phyloP scores from a whole-genome alignment of 176 grass and related monocot genomes.

The Carex kokanica region DNA sequence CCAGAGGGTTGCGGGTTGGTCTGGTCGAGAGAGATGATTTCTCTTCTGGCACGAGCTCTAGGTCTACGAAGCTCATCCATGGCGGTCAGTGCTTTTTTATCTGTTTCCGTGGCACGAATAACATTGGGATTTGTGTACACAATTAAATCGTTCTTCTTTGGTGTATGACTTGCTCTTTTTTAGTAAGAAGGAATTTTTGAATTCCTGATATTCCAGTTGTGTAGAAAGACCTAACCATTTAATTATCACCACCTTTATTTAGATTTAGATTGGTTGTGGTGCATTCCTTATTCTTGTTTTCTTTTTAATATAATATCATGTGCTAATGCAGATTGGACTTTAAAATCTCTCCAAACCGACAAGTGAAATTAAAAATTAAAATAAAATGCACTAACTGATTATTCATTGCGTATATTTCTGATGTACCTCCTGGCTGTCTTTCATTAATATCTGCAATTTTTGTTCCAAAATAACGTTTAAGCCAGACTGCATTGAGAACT shows the following conservation, averaged over 20 bases:
- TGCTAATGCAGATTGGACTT: neutral
- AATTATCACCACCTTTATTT: neutral
- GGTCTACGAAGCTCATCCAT: constrained; percentile 93
- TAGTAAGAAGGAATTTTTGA: neutral
- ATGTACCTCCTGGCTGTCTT: neutral
- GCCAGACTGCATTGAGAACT: neutral
- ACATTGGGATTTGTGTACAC: too few species aligned
- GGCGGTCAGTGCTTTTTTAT: constrained; percentile 45
- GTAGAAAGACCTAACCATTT: neutral
- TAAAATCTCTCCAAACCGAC: neutral
- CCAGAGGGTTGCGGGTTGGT: constrained; percentile 81
- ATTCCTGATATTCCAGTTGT: too few species aligned
- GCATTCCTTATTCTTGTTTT: neutral
- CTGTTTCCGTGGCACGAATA: neutral
- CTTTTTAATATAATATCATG: neutral
- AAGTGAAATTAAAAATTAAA: neutral
- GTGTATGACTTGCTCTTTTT: neutral
- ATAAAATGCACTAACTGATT: neutral
- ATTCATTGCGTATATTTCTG: neutral
- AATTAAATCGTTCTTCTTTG: neutral
- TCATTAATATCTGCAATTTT: neutral
- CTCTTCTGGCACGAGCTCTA: constrained; percentile 87
- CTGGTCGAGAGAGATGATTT: constrained; percentile 97
- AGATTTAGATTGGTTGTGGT: neutral
- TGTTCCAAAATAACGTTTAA: neutral